These are phyloP conservation scores for Boletus pseudo-olivaceus DNA, from an alignment of 768 basidiomycete species.

Conservation along the genomic window DNA sequence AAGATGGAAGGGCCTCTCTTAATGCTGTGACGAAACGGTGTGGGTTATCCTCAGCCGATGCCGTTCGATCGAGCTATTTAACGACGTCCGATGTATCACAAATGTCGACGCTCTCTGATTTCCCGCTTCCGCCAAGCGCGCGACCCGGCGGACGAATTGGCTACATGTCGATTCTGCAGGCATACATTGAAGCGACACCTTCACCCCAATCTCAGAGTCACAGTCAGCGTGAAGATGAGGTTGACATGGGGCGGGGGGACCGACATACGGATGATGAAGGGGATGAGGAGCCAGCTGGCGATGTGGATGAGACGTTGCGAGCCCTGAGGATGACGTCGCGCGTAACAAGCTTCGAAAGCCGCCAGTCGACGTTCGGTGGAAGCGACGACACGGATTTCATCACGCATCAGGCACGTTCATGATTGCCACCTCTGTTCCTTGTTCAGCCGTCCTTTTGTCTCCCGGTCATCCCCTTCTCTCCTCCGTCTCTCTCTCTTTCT, in stretches of 20 bases:
- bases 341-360: slow-evolving; percentile 11
- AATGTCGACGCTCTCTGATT: slow-evolving; percentile 72
- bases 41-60: slow-evolving; percentile 29
- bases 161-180: slow-evolving; percentile 39
- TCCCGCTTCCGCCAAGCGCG: slow-evolving; percentile 57
- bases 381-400: slow-evolving; percentile 24
- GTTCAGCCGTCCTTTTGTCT: not conserved
- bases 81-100: slow-evolving; percentile 57
- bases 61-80: slow-evolving; percentile 53
- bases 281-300: slow-evolving; percentile 3
- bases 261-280: not conserved
- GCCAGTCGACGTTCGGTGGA: slow-evolving; percentile 25
- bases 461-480: not conserved
- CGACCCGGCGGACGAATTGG: slow-evolving; percentile 21
- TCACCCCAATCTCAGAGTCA: not conserved
- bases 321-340: slow-evolving; percentile 6
- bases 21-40: slow-evolving; percentile 18
- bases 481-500: too few relatives aligned
- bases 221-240: not conserved
- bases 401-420: slow-evolving; percentile 12
- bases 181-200: slow-evolving; percentile 37
- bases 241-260: not conserved
- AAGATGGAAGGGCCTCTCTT: slow-evolving; percentile 3
- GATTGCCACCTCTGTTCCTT: not conserved
- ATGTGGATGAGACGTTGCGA: slow-evolving; percentile 15